Evolutionary conservation across 108 stramenopile genomes (phyloP).

Genomic region (Pseudonitzschia pungens): DNA sequence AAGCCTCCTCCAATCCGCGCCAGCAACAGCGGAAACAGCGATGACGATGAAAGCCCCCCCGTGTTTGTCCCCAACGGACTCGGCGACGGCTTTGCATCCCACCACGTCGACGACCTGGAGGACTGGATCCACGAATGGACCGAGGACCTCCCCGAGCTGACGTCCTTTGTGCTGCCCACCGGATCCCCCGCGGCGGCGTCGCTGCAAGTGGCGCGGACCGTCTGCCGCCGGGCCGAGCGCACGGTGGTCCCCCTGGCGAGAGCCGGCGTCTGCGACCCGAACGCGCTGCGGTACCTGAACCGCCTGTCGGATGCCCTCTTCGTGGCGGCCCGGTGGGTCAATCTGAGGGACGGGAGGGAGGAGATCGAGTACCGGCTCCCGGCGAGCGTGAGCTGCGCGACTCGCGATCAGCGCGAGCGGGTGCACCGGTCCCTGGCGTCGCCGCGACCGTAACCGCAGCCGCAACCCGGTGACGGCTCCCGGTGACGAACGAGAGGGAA

Average conservation of each 20-base stretch:
- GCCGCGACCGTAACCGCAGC: too few relatives aligned
- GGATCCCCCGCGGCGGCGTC: constrained; percentile 60
- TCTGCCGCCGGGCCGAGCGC: constrained; percentile 87
- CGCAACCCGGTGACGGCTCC: too few relatives aligned
- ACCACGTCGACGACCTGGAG: constrained; percentile 69
- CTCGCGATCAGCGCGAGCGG: constrained; percentile 1
- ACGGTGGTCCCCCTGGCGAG: constrained; percentile 51
- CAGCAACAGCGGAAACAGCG: too few relatives aligned
- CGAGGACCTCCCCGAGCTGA: constrained; percentile 75
- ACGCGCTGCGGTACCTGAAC: constrained; percentile 74
- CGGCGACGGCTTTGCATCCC: constrained; percentile 57
- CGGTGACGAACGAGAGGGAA: too few relatives aligned
- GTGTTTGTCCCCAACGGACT: constrained; percentile 46
- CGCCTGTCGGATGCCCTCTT: constrained; percentile 85
- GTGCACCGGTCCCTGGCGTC: background rate
- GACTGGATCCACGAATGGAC: constrained; percentile 83
- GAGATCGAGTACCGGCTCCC: constrained; percentile 66
- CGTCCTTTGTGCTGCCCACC: constrained; percentile 80
- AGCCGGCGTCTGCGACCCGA: constrained; percentile 57
- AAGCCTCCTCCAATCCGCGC: constrained; percentile 38
- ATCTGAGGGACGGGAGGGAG: constrained; percentile 57
- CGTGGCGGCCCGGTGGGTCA: constrained; percentile 75
- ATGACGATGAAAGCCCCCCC: too few relatives aligned
- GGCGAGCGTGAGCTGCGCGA: too few relatives aligned
- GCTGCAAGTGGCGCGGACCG: constrained; percentile 77